Evolutionary conservation across 2,329 filamentous ascomycete species (phyloP).

Genomic region (Colletotrichum musicola): DNA sequence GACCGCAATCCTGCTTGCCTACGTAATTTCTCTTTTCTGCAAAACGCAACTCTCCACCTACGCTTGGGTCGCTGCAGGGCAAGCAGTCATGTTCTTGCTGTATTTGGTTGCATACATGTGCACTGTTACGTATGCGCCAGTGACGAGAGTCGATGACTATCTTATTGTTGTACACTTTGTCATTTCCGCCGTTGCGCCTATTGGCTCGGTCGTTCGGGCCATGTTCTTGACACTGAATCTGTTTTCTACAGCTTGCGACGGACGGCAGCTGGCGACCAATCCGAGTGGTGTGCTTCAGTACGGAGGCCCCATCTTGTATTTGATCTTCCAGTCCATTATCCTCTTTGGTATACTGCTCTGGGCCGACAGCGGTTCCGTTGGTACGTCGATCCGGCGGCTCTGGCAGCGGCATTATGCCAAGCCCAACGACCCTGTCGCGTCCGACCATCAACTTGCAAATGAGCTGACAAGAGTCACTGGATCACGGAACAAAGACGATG

Average conservation of each 20-base stretch:
- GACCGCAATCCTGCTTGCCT: slow-evolving; percentile 80
- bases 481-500: slow-evolving; percentile 64
- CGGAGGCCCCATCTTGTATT: slow-evolving; percentile 86
- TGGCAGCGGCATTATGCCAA: slow-evolving; percentile 27
- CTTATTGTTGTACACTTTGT: slow-evolving; percentile 81
- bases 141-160: slow-evolving; percentile 75
- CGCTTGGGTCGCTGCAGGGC: slow-evolving; percentile 82
- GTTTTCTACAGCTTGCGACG: slow-evolving; percentile 83
- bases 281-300: slow-evolving; percentile 80
- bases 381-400: slow-evolving; percentile 61
- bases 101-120: slow-evolving; percentile 80
- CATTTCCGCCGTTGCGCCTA: slow-evolving; percentile 79
- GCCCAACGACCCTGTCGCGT: slow-evolving; percentile 42
- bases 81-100: slow-evolving; percentile 78
- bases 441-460: slow-evolving; percentile 72
- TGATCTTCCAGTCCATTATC: slow-evolving; percentile 78
- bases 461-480: slow-evolving; percentile 74
- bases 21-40: slow-evolving; percentile 84
- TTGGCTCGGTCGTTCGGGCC: slow-evolving; percentile 79
- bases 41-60: slow-evolving; percentile 86
- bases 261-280: slow-evolving; percentile 71
- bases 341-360: slow-evolving; percentile 81
- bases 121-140: slow-evolving; percentile 73
- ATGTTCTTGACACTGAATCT: slow-evolving; percentile 85
- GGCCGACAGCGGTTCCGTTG: slow-evolving; percentile 81